Percentiles rank a stretch among this genome's conserved stretches.
These are phyloP conservation scores for Aspergillus eucalypticola DNA, from an alignment of 2,329 filamentous ascomycete species.

Conservation along the genomic window DNA sequence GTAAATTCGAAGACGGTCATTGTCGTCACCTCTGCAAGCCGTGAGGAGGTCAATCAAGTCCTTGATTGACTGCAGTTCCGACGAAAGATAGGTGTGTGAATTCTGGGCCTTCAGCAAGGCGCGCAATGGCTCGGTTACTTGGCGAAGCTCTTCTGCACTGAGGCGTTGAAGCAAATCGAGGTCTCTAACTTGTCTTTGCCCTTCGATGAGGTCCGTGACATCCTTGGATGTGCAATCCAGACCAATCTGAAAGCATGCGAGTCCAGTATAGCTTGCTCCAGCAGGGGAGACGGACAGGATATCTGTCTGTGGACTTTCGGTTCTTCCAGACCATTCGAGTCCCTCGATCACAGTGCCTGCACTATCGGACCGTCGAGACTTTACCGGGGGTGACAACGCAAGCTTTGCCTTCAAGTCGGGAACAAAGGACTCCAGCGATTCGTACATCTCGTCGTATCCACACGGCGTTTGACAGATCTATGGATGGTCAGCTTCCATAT, in stretches of 20 bases:
- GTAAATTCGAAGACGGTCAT: constrained; percentile 17
- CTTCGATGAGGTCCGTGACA: constrained; percentile 24
- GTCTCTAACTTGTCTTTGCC: constrained; percentile 26
- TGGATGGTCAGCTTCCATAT: background rate
- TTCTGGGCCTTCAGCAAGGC: constrained; percentile 12
- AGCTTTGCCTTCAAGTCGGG: constrained; percentile 11
- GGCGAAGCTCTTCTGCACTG: constrained; percentile 19
- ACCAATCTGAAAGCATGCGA: constrained; percentile 33
- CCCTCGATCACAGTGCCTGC: constrained; percentile 16
- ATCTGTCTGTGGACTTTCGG: constrained; percentile 16
- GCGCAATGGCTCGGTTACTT: constrained; percentile 21
- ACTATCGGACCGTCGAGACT: constrained; percentile 2
- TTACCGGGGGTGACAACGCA: constrained; percentile 1
- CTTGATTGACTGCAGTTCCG: background rate
- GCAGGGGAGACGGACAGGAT: constrained; percentile 25
- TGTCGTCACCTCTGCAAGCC: constrained; percentile 8
- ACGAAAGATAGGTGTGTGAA: background rate
- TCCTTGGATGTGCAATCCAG: constrained; percentile 23
- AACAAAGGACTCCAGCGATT: constrained; percentile 10
- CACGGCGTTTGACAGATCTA: background rate
- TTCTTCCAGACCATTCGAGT: constrained; percentile 15
- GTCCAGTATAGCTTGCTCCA: constrained; percentile 23
- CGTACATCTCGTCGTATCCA: constrained; percentile 8
- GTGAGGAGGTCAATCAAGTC: constrained; percentile 15
- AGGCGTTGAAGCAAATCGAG: constrained; percentile 24